Evolutionary conservation across 169 alveolate genomes (phyloP).

Genomic region (Babesia sp.): DNA sequence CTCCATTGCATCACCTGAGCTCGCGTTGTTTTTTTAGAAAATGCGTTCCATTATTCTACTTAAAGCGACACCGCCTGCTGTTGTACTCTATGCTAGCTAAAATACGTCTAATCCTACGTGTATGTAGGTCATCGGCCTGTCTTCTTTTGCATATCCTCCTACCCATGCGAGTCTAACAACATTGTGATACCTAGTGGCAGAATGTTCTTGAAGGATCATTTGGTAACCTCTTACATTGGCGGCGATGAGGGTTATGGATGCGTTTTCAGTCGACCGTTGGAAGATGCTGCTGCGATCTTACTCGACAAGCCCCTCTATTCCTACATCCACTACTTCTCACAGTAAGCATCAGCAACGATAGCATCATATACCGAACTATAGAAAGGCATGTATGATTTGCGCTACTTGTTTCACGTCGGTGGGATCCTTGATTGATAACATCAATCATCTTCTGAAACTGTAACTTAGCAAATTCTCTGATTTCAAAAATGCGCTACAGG

Average conservation of each 20-base stretch:
- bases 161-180: background rate
- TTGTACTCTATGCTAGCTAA: background rate
- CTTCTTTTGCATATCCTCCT: background rate
- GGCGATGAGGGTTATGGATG: conserved; percentile 43
- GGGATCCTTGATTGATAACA: conserved; percentile 55
- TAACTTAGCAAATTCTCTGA: background rate
- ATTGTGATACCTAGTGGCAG: background rate
- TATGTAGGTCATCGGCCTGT: background rate
- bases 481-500: background rate
- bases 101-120: background rate
- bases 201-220: background rate
- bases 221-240: conserved; percentile 5
- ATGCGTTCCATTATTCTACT: background rate
- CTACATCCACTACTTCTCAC: conserved; percentile 42
- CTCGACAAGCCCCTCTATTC: conserved; percentile 48
- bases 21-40: background rate
- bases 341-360: conserved; percentile 1
- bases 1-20: no score
- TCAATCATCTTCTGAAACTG: conserved; percentile 48
- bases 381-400: conserved; percentile 20
- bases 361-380: background rate
- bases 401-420: conserved; percentile 37
- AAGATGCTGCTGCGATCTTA: background rate
- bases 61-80: background rate
- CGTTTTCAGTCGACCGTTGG: background rate